Percentiles rank a stretch among this genome's conserved stretches.
Evolutionary conservation across 345 rosid species (phyloP).

Genomic region (Camelina sativa): DNA sequence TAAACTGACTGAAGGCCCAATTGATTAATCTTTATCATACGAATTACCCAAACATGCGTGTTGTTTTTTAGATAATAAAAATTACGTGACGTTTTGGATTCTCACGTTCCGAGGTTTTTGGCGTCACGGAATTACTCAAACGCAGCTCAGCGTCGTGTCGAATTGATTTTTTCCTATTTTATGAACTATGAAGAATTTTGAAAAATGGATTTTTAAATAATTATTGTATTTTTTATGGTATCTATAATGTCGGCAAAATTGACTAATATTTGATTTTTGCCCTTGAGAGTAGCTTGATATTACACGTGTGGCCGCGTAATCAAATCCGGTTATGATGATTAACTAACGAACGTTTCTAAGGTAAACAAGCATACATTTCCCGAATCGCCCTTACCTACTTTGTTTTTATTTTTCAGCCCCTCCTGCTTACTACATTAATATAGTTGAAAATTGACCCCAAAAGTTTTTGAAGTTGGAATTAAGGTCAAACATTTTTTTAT

Average conservation of each 20-base stretch:
- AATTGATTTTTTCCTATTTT: too few species aligned
- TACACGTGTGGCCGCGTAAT: conserved; percentile 38
- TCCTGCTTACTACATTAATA: not conserved
- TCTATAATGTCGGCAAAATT: conserved; percentile 36
- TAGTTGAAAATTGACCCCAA: not conserved
- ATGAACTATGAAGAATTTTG: not conserved
- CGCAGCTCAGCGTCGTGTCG: not conserved
- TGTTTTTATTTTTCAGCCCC: not conserved
- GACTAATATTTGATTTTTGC: conserved; percentile 6
- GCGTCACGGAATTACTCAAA: not conserved
- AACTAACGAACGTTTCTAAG: conserved; percentile 11
- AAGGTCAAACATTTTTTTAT: not conserved
- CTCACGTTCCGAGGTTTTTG: too few species aligned
- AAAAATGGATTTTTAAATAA: not conserved
- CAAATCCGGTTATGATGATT: conserved; percentile 3
- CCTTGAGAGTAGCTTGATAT: not conserved
- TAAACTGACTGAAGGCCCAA: not conserved
- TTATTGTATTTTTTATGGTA: not conserved
- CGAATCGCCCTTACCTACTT: conserved; percentile 4
- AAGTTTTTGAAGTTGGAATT: not conserved
- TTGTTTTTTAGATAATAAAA: not conserved
- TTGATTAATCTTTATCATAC: not conserved
- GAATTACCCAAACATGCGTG: not conserved
- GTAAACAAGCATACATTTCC: not conserved
- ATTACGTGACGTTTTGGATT: conserved; percentile 12